These are phyloP conservation scores for Taphrina pruni DNA, from an alignment of 1,139 yeast genomes.

Conservation along the genomic window DNA sequence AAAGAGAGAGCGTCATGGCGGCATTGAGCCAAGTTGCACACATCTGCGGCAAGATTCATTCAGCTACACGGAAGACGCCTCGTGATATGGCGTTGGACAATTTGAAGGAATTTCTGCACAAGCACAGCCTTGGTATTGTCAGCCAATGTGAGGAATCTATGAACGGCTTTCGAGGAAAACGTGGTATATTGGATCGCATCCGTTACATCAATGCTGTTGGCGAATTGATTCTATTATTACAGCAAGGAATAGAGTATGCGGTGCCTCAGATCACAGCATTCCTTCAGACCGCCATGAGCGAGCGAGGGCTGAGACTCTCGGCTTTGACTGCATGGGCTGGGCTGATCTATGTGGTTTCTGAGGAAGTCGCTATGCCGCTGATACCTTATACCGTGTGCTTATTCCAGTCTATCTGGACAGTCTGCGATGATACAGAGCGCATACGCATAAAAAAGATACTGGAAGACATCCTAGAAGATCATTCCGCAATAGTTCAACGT, in stretches of 20 bases:
- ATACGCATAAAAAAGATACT: conserved; percentile 58
- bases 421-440: conserved; percentile 59
- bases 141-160: conserved; percentile 80
- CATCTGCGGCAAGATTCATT: conserved; percentile 22
- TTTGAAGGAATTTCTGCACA: conserved; percentile 54
- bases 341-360: conserved; percentile 60
- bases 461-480: conserved; percentile 41
- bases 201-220: conserved; percentile 76
- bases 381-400: conserved; percentile 64
- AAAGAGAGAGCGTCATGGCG: conserved; percentile 25
- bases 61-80: conserved; percentile 28
- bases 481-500: conserved; percentile 47
- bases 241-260: conserved; percentile 70
- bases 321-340: conserved; percentile 73
- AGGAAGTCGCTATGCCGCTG: conserved; percentile 62
- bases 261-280: conserved; percentile 89
- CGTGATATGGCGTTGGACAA: conserved; percentile 48
- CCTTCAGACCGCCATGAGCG: conserved; percentile 78
- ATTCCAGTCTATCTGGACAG: conserved; percentile 67
- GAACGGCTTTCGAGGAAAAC: conserved; percentile 72
- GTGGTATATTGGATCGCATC: conserved; percentile 73
- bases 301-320: conserved; percentile 63
- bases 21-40: conserved; percentile 40
- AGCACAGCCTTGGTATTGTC: conserved; percentile 75
- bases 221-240: conserved; percentile 67